Conservation (phyloP, 768 basidiomycete species). For the Psilocybe tampanensis region DNA sequence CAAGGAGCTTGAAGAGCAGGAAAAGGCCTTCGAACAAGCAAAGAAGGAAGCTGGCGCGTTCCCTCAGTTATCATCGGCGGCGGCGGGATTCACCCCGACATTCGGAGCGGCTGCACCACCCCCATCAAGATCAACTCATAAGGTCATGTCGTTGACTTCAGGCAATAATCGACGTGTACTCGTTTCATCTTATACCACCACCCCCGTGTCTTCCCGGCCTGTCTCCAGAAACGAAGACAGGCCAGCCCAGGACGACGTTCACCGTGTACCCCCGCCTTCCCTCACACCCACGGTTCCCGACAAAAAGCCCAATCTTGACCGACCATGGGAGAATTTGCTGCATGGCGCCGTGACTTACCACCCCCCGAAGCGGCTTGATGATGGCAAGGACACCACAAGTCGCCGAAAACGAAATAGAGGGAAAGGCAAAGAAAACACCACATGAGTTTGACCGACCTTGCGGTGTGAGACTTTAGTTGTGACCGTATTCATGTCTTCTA, state of each 20-base stretch:
- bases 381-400: not conserved
- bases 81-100: not conserved
- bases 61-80: slow-evolving; percentile 44
- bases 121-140: slow-evolving; percentile 41
- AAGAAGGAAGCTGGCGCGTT: slow-evolving; percentile 60
- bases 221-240: slow-evolving; percentile 27
- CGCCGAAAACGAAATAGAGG: slow-evolving; percentile 10
- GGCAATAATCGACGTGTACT: slow-evolving; percentile 49
- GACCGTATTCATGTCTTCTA: too few species aligned
- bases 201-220: slow-evolving; percentile 35
- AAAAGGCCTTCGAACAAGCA: slow-evolving; percentile 49
- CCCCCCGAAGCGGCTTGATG: slow-evolving; percentile 21
- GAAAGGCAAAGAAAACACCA: slow-evolving; percentile 13
- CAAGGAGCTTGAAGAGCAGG: slow-evolving; percentile 50
- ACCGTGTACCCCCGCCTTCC: slow-evolving; percentile 7
- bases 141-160: slow-evolving; percentile 58
- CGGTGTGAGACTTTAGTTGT: too few species aligned
- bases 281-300: slow-evolving; percentile 1
- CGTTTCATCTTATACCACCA: slow-evolving; percentile 53
- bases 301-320: not conserved
- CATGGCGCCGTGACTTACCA: slow-evolving; percentile 38
- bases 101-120: slow-evolving; percentile 3
- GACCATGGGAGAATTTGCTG: slow-evolving; percentile 40
- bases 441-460: too few species aligned
- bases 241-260: slow-evolving; percentile 26